Evolutionary conservation across 176 grass and related monocot species (phyloP), one percentile per base, ranked within the genome.

Genomic region (Cenchrus fungigraminus): DNA sequence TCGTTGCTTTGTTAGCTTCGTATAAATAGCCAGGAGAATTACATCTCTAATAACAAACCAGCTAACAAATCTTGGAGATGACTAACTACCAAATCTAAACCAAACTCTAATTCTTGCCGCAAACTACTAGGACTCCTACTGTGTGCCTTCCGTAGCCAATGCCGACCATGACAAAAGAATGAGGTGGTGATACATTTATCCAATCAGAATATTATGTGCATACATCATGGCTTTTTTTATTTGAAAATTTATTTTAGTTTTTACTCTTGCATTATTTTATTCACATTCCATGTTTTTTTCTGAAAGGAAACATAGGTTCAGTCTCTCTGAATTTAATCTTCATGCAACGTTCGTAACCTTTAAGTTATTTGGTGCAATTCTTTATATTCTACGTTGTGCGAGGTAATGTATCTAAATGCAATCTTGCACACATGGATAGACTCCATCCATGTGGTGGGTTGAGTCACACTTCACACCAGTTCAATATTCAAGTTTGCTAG

Each of bases 311-410:
- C 37, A n/a, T 40, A 4, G 8, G 17, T 42, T 1, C 34, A 54
- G 20, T 68, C 66, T 79, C 19, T 67, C 19, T 67, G 32, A 67
- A 67, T 8, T 42, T 67, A 37, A 66, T 67, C 65, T 67, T 67
- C 65, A 67, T 67, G 0, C 64, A 67, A 40, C 34, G 8, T 42
- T 14, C 9, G 4, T 53, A 32, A 37, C 31, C 15, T 80, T 58
- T 70, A 82, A 28, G 40, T 44, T 32, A 68, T 80, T 68, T 54
- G 28, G 31, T 54, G 47, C 6, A 54, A 37, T 31, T 71, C 63
- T 80, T 20, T 17, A 55, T 8, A 70, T 68, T 20, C 28, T 0
- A 0, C 1, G 2, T 29, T 11, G 9, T 32, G 68, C 22, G 16
- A 46, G 54, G 5, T 73, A 43, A 43, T 19, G 4, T 20, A 44